Evolutionary conservation across 2,329 filamentous ascomycete genomes (phyloP), one percentile per base, ranked within the genome.

Genomic region (Cordyceps sp.): DNA sequence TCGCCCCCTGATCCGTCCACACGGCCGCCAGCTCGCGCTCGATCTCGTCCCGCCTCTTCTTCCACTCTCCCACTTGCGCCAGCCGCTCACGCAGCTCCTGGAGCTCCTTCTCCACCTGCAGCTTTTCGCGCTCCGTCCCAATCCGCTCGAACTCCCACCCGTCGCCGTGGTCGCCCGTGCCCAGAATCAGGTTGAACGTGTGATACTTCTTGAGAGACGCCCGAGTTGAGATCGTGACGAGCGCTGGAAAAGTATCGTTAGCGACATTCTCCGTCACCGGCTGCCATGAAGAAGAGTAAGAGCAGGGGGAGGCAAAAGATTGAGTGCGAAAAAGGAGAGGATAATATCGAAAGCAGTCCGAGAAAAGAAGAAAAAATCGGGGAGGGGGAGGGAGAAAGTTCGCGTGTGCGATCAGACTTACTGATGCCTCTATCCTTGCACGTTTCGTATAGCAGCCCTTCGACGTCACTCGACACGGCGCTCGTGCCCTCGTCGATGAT

Each of bases 121-220:
- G 75, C 59, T 94, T 93, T 61, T 98, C 90, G 36, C 79, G 73
- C 48, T 85, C 83, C 0, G 86, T 94, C 36, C 90, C 90, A 42
- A 98, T 96, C 35, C 83, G 74, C 53, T 94, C 81, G 52, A 93
- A 81, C 42, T 88, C 78, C 84, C 90, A 96, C 46, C 80, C 79
- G 33, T 82, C 78, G n/a, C 79, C 83, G 31, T 74, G 69, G 13
- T 81, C 73, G 32, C 86, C 88, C 36, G 80, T 59, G 19, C 86
- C 86, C 5, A 98, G 71, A 4, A 77, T 78, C 9, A 98, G 73
- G 44, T 92, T 93, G 56, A 76, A 94, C 0, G 77, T 86, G 58
- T 98, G 90, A 49, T 96, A 96, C 48, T 88, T 86, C 56, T 94
- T 94, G 36, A 98, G 67, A 16, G 84, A 93, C 12, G 83, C 88